Evolutionary conservation across 2,329 filamentous ascomycete genomes (phyloP), one percentile per base, ranked within the genome.

Genomic region (Cladobotryum mycophilum): DNA sequence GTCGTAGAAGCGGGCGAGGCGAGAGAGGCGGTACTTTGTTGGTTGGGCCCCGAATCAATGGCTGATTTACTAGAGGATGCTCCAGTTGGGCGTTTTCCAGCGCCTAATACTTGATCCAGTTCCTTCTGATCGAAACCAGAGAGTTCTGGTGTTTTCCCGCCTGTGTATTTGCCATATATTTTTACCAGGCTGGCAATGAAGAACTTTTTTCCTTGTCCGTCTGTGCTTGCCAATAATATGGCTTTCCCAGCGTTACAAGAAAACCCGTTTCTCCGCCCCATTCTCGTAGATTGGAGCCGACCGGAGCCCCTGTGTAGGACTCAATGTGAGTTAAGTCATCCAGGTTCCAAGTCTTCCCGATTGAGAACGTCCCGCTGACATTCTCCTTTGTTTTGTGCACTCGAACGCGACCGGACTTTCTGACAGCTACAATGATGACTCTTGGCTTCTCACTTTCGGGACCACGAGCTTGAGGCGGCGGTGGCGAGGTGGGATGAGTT

Each of bases 341-440:
- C 59, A 99, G 80, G 66, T 91, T 88, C 93, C 93, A 99, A 3
- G 93, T 96, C 73, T 99, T 99, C 58, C 93, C 93, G 59, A 99
- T 96, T 17, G 92, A 97, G 69, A 96, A 99, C 20, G 88, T 84
- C 50, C 90, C 90, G 67, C 96, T 96, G 50, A 81, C 77, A 67
- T 99, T 99, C 72, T 99, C 93, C 61, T 95, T 86, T 52, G 90
- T 92, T 70, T 99, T 99, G 76, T 99, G 93, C 74, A 99, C 84
- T 62, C 91, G 88, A 45, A 99, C 92, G 53, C 90, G 81, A 49
- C 92, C 93, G 2, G 92, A 96, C 62, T 89, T 93, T 55, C 89
- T 83, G 53, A 99, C 93, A 11, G 92, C 87, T 58, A 99, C 86
- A 58, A 99, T 90, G 64, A 99, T 95, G 58, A 96, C 79, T 61